Percentiles rank a stretch among this genome's conserved stretches.
phyloP scores from a whole-genome alignment of 2,329 filamentous ascomycete species.

The Microsporum canis region DNA sequence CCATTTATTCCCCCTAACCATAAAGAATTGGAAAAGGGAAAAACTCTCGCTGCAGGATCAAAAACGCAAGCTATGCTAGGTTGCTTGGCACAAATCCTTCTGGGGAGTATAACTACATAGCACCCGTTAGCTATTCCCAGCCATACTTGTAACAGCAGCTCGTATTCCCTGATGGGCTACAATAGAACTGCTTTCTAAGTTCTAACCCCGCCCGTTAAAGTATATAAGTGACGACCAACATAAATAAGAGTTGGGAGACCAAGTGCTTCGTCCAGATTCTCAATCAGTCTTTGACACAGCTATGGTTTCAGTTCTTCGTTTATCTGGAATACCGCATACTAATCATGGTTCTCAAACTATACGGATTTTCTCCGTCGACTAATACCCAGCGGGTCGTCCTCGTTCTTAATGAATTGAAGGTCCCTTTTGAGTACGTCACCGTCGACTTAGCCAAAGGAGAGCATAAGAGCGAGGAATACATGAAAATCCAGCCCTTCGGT shows the following conservation, averaged over 20 bases:
- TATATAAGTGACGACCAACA: background rate
- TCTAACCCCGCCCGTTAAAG: background rate
- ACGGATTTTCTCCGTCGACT: conserved; percentile 9
- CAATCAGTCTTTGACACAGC: background rate
- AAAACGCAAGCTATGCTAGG: too few species aligned
- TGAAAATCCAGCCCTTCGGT: conserved; percentile 11
- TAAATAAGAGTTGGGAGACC: background rate
- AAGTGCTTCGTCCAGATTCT: background rate
- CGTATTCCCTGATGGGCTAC: too few species aligned
- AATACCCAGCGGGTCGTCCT: conserved; percentile 11
- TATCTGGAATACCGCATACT: too few species aligned
- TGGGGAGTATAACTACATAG: too few species aligned
- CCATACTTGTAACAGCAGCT: too few species aligned
- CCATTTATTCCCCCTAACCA: too few species aligned
- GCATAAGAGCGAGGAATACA: conserved; percentile 6
- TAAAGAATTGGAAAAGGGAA: too few species aligned
- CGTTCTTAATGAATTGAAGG: conserved; percentile 10
- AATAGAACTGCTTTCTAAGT: background rate
- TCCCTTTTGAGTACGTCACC: conserved; percentile 10
- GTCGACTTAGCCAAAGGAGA: conserved; percentile 9
- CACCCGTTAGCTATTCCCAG: too few species aligned
- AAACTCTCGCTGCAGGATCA: too few species aligned
- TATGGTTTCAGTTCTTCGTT: background rate
- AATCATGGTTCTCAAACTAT: conserved; percentile 11
- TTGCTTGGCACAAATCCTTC: too few species aligned